phyloP scores from a whole-genome alignment of 164 flowering plant species.

The Piper betle region DNA sequence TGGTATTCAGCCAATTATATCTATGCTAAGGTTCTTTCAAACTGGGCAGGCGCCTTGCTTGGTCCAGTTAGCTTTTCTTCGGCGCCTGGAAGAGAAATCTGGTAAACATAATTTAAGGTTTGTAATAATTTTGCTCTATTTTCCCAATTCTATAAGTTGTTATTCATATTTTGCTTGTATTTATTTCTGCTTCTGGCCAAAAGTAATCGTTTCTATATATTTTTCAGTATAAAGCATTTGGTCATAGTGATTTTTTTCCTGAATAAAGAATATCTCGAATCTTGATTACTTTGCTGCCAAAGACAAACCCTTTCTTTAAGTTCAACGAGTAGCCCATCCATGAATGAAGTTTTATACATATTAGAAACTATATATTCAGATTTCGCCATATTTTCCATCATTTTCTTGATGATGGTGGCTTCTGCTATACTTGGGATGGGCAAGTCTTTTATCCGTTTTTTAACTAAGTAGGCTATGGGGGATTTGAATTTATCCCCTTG shows the following conservation, averaged over 20 bases:
- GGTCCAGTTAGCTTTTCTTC: constrained; percentile 57
- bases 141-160: neutral
- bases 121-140: neutral
- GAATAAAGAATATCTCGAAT: neutral
- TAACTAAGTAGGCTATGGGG: too few relatives aligned
- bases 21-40: constrained; percentile 1
- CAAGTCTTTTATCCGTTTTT: too few relatives aligned
- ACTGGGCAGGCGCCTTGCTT: constrained; percentile 53
- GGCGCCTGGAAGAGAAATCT: constrained; percentile 53
- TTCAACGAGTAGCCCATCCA: too few relatives aligned
- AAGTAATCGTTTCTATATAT: neutral
- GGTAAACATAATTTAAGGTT: constrained; percentile 20
- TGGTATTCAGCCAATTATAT: too few relatives aligned
- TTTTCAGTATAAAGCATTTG: neutral
- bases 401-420: too few relatives aligned
- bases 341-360: too few relatives aligned
- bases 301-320: too few relatives aligned
- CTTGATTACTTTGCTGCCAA: too few relatives aligned
- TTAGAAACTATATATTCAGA: too few relatives aligned
- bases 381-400: too few relatives aligned
- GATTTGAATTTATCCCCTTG: too few relatives aligned
- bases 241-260: neutral
- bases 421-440: too few relatives aligned
- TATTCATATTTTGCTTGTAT: neutral
- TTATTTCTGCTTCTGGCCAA: neutral